These are phyloP conservation scores for Aaosphaeria pasadenensis DNA, from an alignment of 2,329 filamentous ascomycete genomes.

Conservation along the genomic window DNA sequence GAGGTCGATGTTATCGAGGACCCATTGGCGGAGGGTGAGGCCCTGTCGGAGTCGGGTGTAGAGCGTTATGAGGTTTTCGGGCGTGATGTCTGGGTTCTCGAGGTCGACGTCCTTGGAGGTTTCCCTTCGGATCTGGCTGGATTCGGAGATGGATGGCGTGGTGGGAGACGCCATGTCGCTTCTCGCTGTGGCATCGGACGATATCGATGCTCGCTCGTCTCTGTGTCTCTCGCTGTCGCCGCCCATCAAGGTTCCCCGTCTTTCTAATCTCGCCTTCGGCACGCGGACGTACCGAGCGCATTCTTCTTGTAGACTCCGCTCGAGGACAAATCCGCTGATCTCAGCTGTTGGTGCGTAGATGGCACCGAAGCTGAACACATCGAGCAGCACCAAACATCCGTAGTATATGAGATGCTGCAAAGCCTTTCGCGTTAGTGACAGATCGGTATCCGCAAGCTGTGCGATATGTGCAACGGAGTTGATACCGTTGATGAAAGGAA, in stretches of 20 bases:
- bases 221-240: conserved; percentile 12
- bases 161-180: conserved; percentile 13
- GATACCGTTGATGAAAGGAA: conserved; percentile 85
- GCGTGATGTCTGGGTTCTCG: conserved; percentile 9
- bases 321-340: conserved; percentile 74
- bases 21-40: conserved; percentile 83
- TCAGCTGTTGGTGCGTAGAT: conserved; percentile 83
- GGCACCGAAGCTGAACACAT: conserved; percentile 91
- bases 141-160: conserved; percentile 12
- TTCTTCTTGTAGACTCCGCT: conserved; percentile 77
- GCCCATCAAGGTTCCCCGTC: conserved; percentile 8
- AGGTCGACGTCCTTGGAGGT: conserved; percentile 2
- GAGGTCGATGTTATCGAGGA: conserved; percentile 68
- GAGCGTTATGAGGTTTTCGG: conserved; percentile 65
- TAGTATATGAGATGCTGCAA: conserved; percentile 91
- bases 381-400: conserved; percentile 82
- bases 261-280: conserved; percentile 31
- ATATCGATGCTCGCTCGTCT: conserved; percentile 18
- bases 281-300: conserved; percentile 74
- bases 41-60: conserved; percentile 84
- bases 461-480: conserved; percentile 87
- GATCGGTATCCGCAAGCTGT: conserved; percentile 77
- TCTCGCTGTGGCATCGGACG: conserved; percentile 19
- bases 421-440: conserved; percentile 80
- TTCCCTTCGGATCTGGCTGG: background rate